Evolutionary conservation across 148 eudicot species (phyloP), one percentile per base, ranked within the genome.

Genomic region (Oxyria digyna): DNA sequence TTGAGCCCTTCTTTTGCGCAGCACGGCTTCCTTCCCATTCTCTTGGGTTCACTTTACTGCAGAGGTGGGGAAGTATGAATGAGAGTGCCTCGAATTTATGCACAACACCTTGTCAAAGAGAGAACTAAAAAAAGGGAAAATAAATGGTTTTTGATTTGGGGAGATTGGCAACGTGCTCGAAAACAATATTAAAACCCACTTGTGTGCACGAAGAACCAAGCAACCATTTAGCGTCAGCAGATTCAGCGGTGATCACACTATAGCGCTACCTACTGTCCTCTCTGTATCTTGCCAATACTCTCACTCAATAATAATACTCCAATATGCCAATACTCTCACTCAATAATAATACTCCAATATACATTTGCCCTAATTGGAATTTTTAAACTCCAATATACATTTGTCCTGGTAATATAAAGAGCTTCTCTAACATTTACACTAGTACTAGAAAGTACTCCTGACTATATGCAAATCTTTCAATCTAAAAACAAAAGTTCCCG

Each of bases 21-120:
- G 43, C 83, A 80, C 15, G 83, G 83, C 8, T 75, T 73, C 67
- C 78, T 80, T 59, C 83, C 83, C 83, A 80, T 80, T 35, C 14
- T 48, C 9, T 15, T 31, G 65, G 65, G 20, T 20, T n/a, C 29
- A 14, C 20, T 29, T 54, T 23, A 54, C 62, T 54, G 62, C 27
- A 7, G 41, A 38, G 7, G 37, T 7, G 41, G 41, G 41, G 41
- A 38, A 38, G 41, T 38, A 10, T 38, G 41, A 38, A 10, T 38
- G 37, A 31, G 8, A 13, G 37, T 59, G 65, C 8, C 38, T 31
- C 18, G 20, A 59, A 59, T 59, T 59, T 59, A 59, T 59, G 65
- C 38, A 29, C 65, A 4, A 37, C 35, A 14, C 27, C 27, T 27
- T 59, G 65, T 4, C 38, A 14, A 26, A 4, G 20, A 29, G 65